Conservation (phyloP, 805 yeast genomes). For the Hanseniaspora singularis region DNA sequence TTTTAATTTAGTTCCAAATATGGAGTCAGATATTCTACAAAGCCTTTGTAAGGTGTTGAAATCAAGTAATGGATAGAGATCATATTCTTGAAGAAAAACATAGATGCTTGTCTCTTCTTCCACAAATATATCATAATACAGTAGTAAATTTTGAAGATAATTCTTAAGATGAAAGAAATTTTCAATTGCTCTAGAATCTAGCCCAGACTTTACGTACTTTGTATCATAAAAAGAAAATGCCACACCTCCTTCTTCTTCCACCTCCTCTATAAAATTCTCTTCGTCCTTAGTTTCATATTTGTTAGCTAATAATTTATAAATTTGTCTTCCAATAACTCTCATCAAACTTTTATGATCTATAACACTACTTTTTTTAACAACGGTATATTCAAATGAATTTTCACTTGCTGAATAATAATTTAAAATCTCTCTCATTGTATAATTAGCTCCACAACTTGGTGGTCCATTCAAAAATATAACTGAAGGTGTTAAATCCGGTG, state of each 20-base stretch:
- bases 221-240: not conserved
- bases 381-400: not conserved
- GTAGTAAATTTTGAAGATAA: constrained; percentile 5
- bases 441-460: constrained; percentile 7
- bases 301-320: not conserved
- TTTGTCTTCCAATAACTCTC: constrained; percentile 5
- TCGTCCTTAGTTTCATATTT: not conserved
- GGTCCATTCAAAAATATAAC: constrained; percentile 6
- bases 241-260: not conserved
- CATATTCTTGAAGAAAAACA: constrained; percentile 11
- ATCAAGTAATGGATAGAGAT: constrained; percentile 8
- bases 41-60: constrained; percentile 4
- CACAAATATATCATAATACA: not conserved
- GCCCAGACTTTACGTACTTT: constrained; percentile 8
- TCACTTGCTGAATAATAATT: not conserved
- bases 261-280: not conserved
- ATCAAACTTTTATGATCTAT: constrained; percentile 11
- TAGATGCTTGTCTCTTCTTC: constrained; percentile 2
- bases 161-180: constrained; percentile 5
- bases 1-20: constrained; percentile 10
- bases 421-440: not conserved
- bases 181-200: constrained; percentile 14
- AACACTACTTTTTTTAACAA: constrained; percentile 4
- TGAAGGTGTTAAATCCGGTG: constrained; percentile 1
- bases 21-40: constrained; percentile 3